Percentiles rank a stretch among this genome's conserved stretches.
phyloP scores from a whole-genome alignment of 164 flowering plant species.

The Cinnamomum chago region DNA sequence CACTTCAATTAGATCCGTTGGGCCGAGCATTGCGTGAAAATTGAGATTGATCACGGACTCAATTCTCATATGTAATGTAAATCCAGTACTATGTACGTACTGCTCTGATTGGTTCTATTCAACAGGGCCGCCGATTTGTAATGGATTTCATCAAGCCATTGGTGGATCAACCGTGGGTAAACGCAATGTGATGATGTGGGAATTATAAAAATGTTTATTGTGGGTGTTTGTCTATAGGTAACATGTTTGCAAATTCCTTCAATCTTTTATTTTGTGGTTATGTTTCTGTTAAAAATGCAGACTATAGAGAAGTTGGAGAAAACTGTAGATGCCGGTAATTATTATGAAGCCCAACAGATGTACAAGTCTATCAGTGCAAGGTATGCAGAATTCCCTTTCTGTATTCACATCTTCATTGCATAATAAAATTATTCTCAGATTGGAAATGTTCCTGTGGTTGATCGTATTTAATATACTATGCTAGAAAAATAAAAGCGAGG shows the following conservation, averaged over 20 bases:
- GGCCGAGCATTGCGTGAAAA: too few species aligned
- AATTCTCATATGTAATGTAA: too few species aligned
- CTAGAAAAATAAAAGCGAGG: background rate
- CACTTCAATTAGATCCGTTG: too few species aligned
- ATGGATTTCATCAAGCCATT: too few species aligned
- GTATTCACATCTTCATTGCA: background rate
- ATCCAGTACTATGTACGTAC: too few species aligned
- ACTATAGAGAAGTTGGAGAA: constrained; percentile 71
- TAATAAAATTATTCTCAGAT: background rate
- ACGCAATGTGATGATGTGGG: too few species aligned
- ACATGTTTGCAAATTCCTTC: background rate
- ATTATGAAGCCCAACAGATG: constrained; percentile 94
- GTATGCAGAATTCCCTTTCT: constrained; percentile 18
- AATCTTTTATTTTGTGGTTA: background rate
- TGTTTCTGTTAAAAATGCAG: constrained; percentile 31
- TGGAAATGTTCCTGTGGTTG: background rate
- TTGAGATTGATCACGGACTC: too few species aligned
- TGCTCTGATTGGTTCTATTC: too few species aligned
- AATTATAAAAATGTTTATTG: too few species aligned
- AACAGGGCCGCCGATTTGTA: too few species aligned
- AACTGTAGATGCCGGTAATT: constrained; percentile 55
- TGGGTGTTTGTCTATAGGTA: background rate
- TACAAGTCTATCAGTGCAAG: constrained; percentile 76
- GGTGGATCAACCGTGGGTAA: too few species aligned
- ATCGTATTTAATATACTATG: too few species aligned